Conservation (phyloP, 2,329 filamentous ascomycete species). For the Aspergillus hiratsukae region DNA sequence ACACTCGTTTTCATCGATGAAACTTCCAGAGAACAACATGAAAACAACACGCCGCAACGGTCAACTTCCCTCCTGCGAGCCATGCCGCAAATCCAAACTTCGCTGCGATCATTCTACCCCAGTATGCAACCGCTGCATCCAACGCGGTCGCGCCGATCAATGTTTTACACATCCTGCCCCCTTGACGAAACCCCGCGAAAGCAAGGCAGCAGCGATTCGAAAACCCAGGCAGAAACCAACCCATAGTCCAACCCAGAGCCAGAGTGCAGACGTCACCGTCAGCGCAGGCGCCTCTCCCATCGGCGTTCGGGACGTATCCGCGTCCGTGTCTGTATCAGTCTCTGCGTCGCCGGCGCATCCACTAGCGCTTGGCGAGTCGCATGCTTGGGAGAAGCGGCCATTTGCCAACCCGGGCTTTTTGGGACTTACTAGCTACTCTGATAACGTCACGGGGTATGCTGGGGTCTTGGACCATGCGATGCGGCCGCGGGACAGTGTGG, state of each 20-base stretch:
- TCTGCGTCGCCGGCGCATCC: neutral
- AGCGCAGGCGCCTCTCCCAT: neutral
- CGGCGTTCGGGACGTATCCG: neutral
- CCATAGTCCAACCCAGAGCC: neutral
- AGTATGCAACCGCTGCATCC: slow-evolving; percentile 14
- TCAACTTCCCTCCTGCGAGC: neutral
- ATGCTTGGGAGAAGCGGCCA: neutral
- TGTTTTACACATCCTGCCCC: slow-evolving; percentile 1
- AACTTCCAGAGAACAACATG: too few species aligned
- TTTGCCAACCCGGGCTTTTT: slow-evolving; percentile 12
- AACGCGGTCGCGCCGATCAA: slow-evolving; percentile 2
- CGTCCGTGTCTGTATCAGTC: neutral
- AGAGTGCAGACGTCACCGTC: neutral
- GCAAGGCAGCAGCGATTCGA: neutral
- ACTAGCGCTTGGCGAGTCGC: neutral
- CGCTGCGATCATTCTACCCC: slow-evolving; percentile 20
- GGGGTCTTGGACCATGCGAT: slow-evolving; percentile 1
- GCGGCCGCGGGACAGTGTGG: neutral
- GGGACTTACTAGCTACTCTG: slow-evolving; percentile 18
- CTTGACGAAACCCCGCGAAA: neutral
- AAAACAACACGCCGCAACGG: too few species aligned
- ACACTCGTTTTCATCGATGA: too few species aligned
- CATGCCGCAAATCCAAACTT: slow-evolving; percentile 22
- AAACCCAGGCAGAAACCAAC: neutral
- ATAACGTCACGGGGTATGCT: slow-evolving; percentile 10